Percentiles rank a stretch among this genome's conserved stretches.
Evolutionary conservation across 164 flowering plant species (phyloP).

Genomic region (Piper betle): DNA sequence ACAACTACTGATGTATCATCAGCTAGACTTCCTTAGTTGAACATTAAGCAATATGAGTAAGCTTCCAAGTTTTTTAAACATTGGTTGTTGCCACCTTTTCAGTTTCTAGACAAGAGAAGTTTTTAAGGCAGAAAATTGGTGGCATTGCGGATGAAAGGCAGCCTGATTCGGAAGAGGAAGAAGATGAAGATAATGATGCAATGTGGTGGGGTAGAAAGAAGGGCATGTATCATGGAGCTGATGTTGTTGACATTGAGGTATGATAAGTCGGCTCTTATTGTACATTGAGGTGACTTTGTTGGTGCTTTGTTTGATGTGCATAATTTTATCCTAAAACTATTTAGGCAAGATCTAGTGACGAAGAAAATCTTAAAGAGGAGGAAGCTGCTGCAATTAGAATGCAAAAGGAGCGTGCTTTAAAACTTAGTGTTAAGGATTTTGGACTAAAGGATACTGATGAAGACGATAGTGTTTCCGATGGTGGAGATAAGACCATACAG

Average conservation of each 20-base stretch:
- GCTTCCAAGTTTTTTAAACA: background rate
- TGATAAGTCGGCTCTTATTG: background rate
- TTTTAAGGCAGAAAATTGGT: slow-evolving; percentile 43
- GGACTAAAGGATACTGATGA: slow-evolving; percentile 44
- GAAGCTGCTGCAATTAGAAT: slow-evolving; percentile 50
- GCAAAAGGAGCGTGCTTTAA: slow-evolving; percentile 40
- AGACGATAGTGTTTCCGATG: slow-evolving; percentile 32
- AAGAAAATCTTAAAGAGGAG: slow-evolving; percentile 52
- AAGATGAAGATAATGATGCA: slow-evolving; percentile 23
- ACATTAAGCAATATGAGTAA: background rate
- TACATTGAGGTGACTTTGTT: background rate
- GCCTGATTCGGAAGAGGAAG: slow-evolving; percentile 47
- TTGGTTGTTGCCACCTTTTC: background rate
- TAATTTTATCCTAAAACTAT: background rate
- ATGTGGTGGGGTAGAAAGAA: slow-evolving; percentile 33
- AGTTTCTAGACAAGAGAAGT: slow-evolving; percentile 55
- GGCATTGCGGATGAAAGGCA: slow-evolving; percentile 71
- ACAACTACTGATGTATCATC: background rate
- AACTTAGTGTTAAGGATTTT: slow-evolving; percentile 45
- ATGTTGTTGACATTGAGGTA: slow-evolving; percentile 59
- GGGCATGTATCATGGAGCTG: slow-evolving; percentile 33
- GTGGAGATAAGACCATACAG: slow-evolving; percentile 45
- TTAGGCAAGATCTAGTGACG: slow-evolving; percentile 62
- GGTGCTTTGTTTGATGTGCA: background rate
- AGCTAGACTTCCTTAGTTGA: background rate